These are phyloP conservation scores for Arachis hypogaea DNA, from an alignment of 306 rosid genomes.

Conservation along the genomic window DNA sequence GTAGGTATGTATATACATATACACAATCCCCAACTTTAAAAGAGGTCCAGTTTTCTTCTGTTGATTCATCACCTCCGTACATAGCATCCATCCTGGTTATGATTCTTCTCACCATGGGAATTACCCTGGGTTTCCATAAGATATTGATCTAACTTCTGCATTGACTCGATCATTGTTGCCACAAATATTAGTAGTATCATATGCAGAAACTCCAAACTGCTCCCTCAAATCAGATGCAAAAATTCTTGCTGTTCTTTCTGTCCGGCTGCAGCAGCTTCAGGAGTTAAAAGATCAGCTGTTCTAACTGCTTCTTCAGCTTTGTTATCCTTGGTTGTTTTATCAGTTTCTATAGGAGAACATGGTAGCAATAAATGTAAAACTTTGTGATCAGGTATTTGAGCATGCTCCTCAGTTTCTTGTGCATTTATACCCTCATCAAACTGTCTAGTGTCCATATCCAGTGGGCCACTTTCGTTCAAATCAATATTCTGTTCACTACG, in stretches of 20 bases:
- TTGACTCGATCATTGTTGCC: constrained; percentile 38
- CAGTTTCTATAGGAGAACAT: constrained; percentile 50
- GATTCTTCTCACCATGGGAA: constrained; percentile 49
- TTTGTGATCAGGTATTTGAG: constrained; percentile 48
- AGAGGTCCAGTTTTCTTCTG: constrained; percentile 63
- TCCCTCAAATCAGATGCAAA: constrained; percentile 83
- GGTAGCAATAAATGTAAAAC: constrained; percentile 52
- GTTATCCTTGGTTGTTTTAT: constrained; percentile 60
- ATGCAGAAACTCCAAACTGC: constrained; percentile 56
- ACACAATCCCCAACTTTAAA: constrained; percentile 4
- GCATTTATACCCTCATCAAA: constrained; percentile 65
- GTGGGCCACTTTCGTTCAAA: constrained; percentile 50
- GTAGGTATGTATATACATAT: no score
- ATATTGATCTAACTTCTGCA: constrained; percentile 50
- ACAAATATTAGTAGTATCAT: constrained; percentile 51
- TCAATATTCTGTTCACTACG: constrained; percentile 55
- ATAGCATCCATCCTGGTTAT: constrained; percentile 55
- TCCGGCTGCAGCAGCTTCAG: constrained; percentile 51
- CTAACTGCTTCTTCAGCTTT: constrained; percentile 62
- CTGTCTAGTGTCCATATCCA: constrained; percentile 73
- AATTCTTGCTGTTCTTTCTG: constrained; percentile 70
- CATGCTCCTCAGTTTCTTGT: constrained; percentile 66
- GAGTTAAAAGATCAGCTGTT: constrained; percentile 81
- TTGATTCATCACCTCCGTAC: constrained; percentile 69
- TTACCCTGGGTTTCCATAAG: constrained; percentile 68